Evolutionary conservation across 257 asterid species (phyloP).

Genomic region (Solanum tarapatanum): DNA sequence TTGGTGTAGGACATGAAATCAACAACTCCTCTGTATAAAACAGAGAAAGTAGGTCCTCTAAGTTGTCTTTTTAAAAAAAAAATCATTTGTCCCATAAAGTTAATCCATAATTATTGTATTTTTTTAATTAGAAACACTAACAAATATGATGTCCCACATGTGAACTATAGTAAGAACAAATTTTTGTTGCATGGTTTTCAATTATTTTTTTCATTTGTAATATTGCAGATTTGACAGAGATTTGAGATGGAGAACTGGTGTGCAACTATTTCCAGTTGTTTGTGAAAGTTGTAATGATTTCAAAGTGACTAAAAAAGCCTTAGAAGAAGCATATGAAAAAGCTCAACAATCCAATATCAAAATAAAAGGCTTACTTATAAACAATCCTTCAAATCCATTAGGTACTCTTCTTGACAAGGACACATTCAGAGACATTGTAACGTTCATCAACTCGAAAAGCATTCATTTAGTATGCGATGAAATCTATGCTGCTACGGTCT

Average conservation of each 20-base stretch:
- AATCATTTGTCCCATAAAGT: too few species aligned
- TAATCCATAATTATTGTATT: too few species aligned
- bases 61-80: background rate
- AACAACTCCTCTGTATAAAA: background rate
- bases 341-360: slow-evolving; percentile 46
- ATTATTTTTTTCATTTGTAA: background rate
- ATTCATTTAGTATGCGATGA: slow-evolving; percentile 78
- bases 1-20: slow-evolving; percentile 11
- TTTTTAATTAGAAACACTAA: too few species aligned
- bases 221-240: slow-evolving; percentile 67
- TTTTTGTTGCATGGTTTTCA: background rate
- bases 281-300: slow-evolving; percentile 61
- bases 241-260: slow-evolving; percentile 72
- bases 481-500: slow-evolving; percentile 81
- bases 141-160: background rate
- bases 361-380: slow-evolving; percentile 59
- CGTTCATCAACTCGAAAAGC: slow-evolving; percentile 31
- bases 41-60: background rate
- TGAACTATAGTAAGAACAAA: background rate
- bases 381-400: slow-evolving; percentile 81
- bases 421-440: slow-evolving; percentile 27
- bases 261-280: slow-evolving; percentile 47
- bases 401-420: slow-evolving; percentile 60
- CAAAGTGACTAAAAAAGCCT: slow-evolving; percentile 42
- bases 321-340: slow-evolving; percentile 47